Evolutionary conservation across 78 protist species (phyloP), one percentile per base, ranked within the genome.

Genomic region (Guillardia theta): DNA sequence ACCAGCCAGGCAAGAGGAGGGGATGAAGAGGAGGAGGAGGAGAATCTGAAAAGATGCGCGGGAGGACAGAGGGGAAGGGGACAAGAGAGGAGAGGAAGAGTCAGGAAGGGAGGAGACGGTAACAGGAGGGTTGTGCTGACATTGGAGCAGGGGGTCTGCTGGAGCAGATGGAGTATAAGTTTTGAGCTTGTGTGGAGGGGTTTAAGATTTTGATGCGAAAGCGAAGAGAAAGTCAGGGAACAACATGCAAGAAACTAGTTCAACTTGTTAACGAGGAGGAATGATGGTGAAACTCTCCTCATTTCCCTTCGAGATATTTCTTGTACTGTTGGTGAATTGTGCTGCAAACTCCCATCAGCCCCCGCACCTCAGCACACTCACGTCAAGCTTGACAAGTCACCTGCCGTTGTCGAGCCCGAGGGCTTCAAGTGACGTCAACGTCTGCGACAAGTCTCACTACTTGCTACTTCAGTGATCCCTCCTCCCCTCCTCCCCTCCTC

Each of bases 111-210:
- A n/a, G n/a, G n/a, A n/a, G n/a, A n/a, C n/a, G n/a, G n/a, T n/a
- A n/a, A n/a, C n/a, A n/a, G n/a, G n/a, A n/a, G n/a, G n/a, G n/a
- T n/a, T n/a, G n/a, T n/a, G n/a, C n/a, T n/a, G n/a, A n/a, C n/a
- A n/a, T n/a, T n/a, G n/a, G n/a, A n/a, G n/a, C 70, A 6, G 83
- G 83, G 46, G 83, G 83, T 24, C 83, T 70, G 83, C 83, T 70
- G 41, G 83, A 70, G 6, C n/a, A 18, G 10, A 70, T 70, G 83
- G 45, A 70, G 36, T 70, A 70, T 24, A 70, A 70, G 41, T 70
- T 70, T 24, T 6, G 33, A 21, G 62, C 12, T n/a, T 18, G 18
- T 21, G 18, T 53, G 18, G 62, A 53, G 62, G 18, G 18, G 62
- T 53, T 12, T 21, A 53, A 53, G 62, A 53, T 18, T 53, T 18